Conservation (phyloP, 2,329 filamentous ascomycete species). For the Dothiorella sarmentorum region DNA sequence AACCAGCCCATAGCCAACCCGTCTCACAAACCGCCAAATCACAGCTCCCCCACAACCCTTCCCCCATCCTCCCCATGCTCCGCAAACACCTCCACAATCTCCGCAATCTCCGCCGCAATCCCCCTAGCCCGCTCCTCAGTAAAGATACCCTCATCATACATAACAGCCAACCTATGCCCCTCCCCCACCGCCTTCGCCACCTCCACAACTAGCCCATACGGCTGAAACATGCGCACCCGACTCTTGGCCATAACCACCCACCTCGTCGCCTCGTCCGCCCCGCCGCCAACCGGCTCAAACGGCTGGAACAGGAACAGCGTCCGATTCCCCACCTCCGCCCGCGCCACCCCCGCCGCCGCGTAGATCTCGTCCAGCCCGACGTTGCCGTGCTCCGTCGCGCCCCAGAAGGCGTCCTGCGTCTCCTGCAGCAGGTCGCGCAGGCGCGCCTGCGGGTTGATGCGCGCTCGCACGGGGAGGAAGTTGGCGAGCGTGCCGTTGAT, state of each 20-base stretch:
- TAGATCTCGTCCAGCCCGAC: constrained; percentile 31
- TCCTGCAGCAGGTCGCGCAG: constrained; percentile 23
- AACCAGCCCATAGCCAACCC: too few relatives aligned
- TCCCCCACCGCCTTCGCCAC: too few relatives aligned
- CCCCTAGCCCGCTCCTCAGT: neutral
- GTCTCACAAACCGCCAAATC: too few relatives aligned
- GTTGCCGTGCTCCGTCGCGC: constrained; percentile 28
- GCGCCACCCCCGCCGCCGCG: constrained; percentile 20
- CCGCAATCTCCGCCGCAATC: neutral
- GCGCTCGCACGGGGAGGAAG: constrained; percentile 35
- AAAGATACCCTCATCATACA: neutral
- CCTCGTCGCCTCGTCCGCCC: constrained; percentile 19
- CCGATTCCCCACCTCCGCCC: constrained; percentile 19
- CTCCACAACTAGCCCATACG: too few relatives aligned
- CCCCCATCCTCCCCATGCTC: neutral
- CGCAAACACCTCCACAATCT: neutral
- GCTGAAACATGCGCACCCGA: constrained; percentile 32
- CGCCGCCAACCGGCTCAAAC: too few relatives aligned
- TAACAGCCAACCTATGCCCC: neutral
- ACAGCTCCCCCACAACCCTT: neutral
- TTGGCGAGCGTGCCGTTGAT: constrained; percentile 40
- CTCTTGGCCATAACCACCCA: constrained; percentile 19
- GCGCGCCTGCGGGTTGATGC: constrained; percentile 15
- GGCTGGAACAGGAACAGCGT: constrained; percentile 34
- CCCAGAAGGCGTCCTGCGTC: constrained; percentile 26